Evolutionary conservation across 2,329 filamentous ascomycete genomes (phyloP).

Genomic region (Sporothrix brunneoviolacea): DNA sequence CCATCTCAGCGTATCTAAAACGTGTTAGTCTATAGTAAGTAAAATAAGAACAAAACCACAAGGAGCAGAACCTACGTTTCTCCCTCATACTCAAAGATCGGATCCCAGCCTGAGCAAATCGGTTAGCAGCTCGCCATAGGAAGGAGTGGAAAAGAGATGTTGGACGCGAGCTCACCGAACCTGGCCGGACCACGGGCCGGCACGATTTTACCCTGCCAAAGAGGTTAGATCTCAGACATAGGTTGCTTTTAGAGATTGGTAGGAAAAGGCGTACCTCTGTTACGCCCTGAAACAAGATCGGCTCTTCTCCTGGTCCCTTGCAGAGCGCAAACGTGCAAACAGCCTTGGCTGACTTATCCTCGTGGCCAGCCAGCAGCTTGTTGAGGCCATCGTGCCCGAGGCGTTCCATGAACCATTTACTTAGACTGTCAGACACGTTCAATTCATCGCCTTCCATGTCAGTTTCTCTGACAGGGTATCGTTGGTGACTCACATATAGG

Average conservation of each 20-base stretch:
- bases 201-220: constrained; percentile 70
- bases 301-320: constrained; percentile 73
- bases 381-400: constrained; percentile 82
- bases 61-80: constrained; percentile 55
- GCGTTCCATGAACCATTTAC: constrained; percentile 87
- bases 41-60: too few relatives aligned
- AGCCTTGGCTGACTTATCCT: constrained; percentile 85
- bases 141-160: background rate
- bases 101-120: constrained; percentile 70
- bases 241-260: too few relatives aligned
- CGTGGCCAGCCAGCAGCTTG: constrained; percentile 80
- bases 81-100: constrained; percentile 89
- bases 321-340: constrained; percentile 96
- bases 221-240: too few relatives aligned
- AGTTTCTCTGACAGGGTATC: background rate
- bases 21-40: constrained; percentile 11
- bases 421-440: constrained; percentile 33
- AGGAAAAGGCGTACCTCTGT: constrained; percentile 56
- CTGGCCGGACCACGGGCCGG: constrained; percentile 68
- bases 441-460: too few relatives aligned
- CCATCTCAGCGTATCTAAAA: constrained; percentile 83
- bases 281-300: constrained; percentile 84
- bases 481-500: constrained; percentile 70
- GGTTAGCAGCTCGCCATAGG: background rate
- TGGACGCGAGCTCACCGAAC: constrained; percentile 61